A percentile compares a stretch with the other conserved stretches of the same genome.
Evolutionary conservation across 805 yeast genomes (phyloP).

Genomic region (Wickerhamomyces sydowiorum): DNA sequence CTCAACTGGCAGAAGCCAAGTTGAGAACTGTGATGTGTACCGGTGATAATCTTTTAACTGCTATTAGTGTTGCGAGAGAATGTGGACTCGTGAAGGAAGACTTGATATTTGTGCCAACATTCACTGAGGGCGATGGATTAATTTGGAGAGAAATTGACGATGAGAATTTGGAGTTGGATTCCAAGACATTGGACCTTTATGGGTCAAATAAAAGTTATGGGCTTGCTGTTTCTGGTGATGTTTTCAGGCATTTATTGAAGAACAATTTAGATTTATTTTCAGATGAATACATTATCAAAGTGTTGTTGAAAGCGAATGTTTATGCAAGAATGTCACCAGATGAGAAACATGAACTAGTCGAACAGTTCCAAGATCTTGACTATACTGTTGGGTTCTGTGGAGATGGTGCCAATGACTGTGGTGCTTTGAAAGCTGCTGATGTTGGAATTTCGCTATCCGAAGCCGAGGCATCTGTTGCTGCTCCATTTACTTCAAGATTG

Average conservation of each 20-base stretch:
- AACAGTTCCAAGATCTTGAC: slow-evolving; percentile 75
- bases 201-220: slow-evolving; percentile 40
- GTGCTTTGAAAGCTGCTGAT: slow-evolving; percentile 96
- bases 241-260: slow-evolving; percentile 70
- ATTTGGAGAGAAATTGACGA: slow-evolving; percentile 69
- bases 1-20: slow-evolving; percentile 56
- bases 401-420: slow-evolving; percentile 99
- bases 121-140: slow-evolving; percentile 29
- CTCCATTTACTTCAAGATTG: slow-evolving; percentile 88
- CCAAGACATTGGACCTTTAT: slow-evolving; percentile 50
- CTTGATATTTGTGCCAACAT: slow-evolving; percentile 58
- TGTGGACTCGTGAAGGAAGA: slow-evolving; percentile 56
- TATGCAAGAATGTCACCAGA: slow-evolving; percentile 99
- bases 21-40: slow-evolving; percentile 93
- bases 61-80: slow-evolving; percentile 87
- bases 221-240: slow-evolving; percentile 89
- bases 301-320: slow-evolving; percentile 68
- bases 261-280: slow-evolving; percentile 23
- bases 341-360: slow-evolving; percentile 94
- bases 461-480: slow-evolving; percentile 98
- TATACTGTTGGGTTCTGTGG: slow-evolving; percentile 98
- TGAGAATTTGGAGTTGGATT: slow-evolving; percentile 51
- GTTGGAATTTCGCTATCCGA: slow-evolving; percentile 94
- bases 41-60: slow-evolving; percentile 93
- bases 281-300: slow-evolving; percentile 40